Conservation (phyloP, 1,284 basidiomycete genomes). For the Cryptococcus sp. region DNA sequence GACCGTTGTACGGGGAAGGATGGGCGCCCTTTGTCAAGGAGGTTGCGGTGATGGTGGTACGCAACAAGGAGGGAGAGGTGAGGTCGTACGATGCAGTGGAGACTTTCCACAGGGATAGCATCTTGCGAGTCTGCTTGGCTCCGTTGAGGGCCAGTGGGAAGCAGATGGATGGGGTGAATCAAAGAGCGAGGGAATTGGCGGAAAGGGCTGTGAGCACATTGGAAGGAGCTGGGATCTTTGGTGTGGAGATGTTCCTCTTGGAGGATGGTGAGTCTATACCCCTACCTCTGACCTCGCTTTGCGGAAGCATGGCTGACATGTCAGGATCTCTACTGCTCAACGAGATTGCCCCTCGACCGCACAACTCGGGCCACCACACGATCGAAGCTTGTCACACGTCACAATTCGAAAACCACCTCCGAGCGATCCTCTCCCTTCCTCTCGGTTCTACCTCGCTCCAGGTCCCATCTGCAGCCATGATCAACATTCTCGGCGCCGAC, state of each 20-base stretch:
- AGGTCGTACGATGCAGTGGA: constrained; percentile 87
- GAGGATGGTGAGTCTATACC: constrained; percentile 64
- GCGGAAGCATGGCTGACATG: constrained; percentile 2
- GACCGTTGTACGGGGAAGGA: constrained; percentile 81
- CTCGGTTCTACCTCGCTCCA: constrained; percentile 84
- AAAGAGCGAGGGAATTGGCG: constrained; percentile 66
- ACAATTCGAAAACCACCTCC: constrained; percentile 97
- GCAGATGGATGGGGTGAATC: constrained; percentile 52
- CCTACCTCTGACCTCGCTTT: not conserved
- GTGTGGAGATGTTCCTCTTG: constrained; percentile 97
- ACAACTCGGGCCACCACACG: constrained; percentile 99
- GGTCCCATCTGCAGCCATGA: constrained; percentile 83
- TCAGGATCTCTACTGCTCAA: constrained; percentile 81
- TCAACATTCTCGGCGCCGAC: constrained; percentile 84
- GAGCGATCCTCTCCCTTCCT: constrained; percentile 87
- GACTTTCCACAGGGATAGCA: constrained; percentile 90
- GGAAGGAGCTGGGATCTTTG: constrained; percentile 88
- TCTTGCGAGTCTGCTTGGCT: constrained; percentile 84
- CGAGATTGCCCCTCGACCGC: constrained; percentile 97
- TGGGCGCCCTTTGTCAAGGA: constrained; percentile 88
- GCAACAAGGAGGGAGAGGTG: constrained; percentile 67
- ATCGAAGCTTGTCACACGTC: constrained; percentile 95
- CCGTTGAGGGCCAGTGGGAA: constrained; percentile 60
- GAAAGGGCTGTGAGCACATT: constrained; percentile 77
- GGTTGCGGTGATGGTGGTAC: constrained; percentile 96